A percentile compares a stretch with the other conserved stretches of the same genome.
phyloP scores from a whole-genome alignment of 108 stramenopile species.

The Seminavis robusta region DNA sequence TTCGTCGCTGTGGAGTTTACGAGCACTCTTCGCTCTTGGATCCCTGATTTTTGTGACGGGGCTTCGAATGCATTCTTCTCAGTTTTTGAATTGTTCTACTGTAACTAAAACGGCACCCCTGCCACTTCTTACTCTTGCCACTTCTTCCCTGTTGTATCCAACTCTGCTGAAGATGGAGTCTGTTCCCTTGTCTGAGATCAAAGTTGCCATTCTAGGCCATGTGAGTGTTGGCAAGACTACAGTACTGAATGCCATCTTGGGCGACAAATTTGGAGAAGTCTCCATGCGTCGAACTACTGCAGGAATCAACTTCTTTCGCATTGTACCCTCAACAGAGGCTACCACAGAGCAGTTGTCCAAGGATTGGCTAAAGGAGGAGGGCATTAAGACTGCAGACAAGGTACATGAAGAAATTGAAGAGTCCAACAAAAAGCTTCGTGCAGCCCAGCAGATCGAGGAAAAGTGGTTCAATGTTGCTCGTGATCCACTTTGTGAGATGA shows the following conservation, averaged over 20 bases:
- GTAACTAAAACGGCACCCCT: no score
- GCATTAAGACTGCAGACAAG: constrained; percentile 4
- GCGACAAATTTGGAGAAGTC: constrained; percentile 20
- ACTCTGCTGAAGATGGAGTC: no score
- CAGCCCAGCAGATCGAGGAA: constrained; percentile 10
- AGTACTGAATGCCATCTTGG: constrained; percentile 23
- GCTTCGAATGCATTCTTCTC: no score
- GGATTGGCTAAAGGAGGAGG: neutral
- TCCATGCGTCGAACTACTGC: constrained; percentile 30
- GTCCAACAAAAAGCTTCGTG: constrained; percentile 31
- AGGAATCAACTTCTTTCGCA: constrained; percentile 23
- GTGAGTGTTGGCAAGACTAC: constrained; percentile 29
- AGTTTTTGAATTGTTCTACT: no score
- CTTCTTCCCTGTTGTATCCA: no score
- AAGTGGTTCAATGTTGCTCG: constrained; percentile 30
- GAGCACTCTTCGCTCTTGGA: no score
- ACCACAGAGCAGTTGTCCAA: neutral
- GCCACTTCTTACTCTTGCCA: no score
- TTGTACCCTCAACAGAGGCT: neutral
- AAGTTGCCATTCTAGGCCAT: constrained; percentile 25
- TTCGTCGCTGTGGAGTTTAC: no score
- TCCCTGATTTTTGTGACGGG: no score
- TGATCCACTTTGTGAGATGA: constrained; percentile 20
- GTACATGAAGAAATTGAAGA: constrained; percentile 14
- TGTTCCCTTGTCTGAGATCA: no score